Evolutionary conservation across 768 basidiomycete species (phyloP).

Genomic region (Kwoniella heveanensis): DNA sequence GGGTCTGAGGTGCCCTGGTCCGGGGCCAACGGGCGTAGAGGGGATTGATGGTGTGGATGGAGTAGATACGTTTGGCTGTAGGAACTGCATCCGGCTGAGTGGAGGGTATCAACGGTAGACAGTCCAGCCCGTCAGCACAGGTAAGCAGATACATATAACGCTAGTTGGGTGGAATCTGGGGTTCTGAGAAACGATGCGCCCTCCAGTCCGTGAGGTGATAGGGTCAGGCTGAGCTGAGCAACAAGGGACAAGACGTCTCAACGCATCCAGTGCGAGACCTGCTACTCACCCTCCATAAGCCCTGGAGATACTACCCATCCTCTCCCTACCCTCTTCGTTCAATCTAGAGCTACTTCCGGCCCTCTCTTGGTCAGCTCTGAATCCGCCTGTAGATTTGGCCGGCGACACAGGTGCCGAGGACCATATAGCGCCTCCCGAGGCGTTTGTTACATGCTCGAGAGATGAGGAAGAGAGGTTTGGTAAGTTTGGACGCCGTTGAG

Average conservation of each 20-base stretch:
- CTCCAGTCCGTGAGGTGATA: no score
- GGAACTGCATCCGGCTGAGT: slow-evolving; percentile 21
- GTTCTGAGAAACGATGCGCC: no score
- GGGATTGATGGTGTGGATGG: slow-evolving; percentile 11
- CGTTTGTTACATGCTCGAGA: neutral
- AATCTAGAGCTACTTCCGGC: slow-evolving; percentile 3
- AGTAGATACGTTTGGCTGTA: slow-evolving; percentile 7
- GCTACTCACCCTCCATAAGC: slow-evolving; percentile 23
- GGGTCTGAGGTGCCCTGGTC: slow-evolving; percentile 1
- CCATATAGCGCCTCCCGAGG: neutral
- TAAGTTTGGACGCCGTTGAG: slow-evolving; percentile 9
- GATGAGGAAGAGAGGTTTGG: slow-evolving; percentile 6
- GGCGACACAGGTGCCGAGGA: slow-evolving; percentile 20
- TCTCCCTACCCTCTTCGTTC: slow-evolving; percentile 18
- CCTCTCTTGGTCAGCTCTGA: neutral
- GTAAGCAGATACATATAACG: no score
- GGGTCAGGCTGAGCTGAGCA: no score
- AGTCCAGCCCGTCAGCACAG: no score
- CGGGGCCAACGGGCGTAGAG: neutral
- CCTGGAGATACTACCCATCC: slow-evolving; percentile 20
- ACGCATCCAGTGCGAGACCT: no score
- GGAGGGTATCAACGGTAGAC: no score
- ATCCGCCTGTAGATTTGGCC: slow-evolving; percentile 2
- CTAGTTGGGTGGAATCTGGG: no score
- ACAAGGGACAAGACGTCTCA: no score